These are phyloP conservation scores for Cydonia oblonga DNA, from an alignment of 331 rosid species.

Conservation along the genomic window DNA sequence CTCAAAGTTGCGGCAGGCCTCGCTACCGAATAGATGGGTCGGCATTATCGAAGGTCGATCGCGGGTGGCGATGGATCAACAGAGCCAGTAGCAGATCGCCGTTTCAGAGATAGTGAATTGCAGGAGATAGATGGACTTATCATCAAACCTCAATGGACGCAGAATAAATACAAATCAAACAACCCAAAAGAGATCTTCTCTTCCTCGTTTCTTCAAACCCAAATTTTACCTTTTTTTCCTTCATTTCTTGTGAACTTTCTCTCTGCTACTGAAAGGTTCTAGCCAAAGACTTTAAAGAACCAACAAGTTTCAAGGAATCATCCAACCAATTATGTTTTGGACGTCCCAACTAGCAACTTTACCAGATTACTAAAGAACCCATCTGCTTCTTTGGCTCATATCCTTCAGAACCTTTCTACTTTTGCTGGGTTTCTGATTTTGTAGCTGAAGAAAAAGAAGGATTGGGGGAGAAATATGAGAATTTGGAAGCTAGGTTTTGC, in stretches of 20 bases:
- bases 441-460: background rate
- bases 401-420: background rate
- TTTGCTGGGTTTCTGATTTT: background rate
- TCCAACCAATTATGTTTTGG: background rate
- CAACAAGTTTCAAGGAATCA: constrained; percentile 4
- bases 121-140: constrained; percentile 15
- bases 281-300: no score
- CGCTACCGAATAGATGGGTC: no score
- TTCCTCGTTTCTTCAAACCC: background rate
- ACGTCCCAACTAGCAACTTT: background rate
- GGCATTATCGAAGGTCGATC: no score
- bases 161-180: background rate
- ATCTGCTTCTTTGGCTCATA: background rate
- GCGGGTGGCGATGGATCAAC: no score
- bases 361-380: constrained; percentile 1
- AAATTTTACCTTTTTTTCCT: background rate
- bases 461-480: constrained; percentile 21
- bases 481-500: constrained; percentile 27
- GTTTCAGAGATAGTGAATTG: no score
- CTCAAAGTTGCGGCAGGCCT: no score
- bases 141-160: constrained; percentile 12
- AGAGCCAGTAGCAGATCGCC: no score
- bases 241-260: background rate
- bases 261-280: background rate
- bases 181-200: constrained; percentile 2